phyloP scores from a whole-genome alignment of 495 filamentous ascomycete genomes.

The Penicillium bialowiezense region DNA sequence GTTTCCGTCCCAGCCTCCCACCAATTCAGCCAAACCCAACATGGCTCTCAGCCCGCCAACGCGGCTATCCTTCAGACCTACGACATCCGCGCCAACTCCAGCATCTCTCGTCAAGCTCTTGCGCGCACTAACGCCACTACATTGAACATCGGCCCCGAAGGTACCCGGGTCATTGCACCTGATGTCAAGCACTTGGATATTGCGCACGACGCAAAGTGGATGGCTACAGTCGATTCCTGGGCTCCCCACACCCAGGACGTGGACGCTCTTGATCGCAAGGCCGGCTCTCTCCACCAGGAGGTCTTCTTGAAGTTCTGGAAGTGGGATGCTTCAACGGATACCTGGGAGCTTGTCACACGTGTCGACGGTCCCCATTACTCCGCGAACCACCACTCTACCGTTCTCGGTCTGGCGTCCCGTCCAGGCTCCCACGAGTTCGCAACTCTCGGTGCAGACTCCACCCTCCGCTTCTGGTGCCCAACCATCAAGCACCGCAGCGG shows the following conservation, averaged over 20 bases:
- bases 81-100: constrained; percentile 67
- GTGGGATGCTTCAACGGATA: constrained; percentile 58
- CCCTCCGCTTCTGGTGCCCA: constrained; percentile 75
- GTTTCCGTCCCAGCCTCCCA: constrained; percentile 55
- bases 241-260: constrained; percentile 64
- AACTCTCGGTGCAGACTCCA: constrained; percentile 76
- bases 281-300: constrained; percentile 48
- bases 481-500: constrained; percentile 62
- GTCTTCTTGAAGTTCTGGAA: constrained; percentile 89
- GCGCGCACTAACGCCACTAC: constrained; percentile 84
- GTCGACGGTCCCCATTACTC: constrained; percentile 77
- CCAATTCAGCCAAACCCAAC: constrained; percentile 34
- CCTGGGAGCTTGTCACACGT: constrained; percentile 73
- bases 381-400: constrained; percentile 45
- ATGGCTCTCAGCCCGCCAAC: constrained; percentile 25
- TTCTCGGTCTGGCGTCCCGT: constrained; percentile 70
- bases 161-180: constrained; percentile 66
- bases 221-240: constrained; percentile 92
- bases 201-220: constrained; percentile 79
- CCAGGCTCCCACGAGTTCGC: constrained; percentile 68
- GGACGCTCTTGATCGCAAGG: constrained; percentile 42
- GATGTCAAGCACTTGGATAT: constrained; percentile 69
- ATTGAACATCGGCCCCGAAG: constrained; percentile 67
- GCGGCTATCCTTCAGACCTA: constrained; percentile 74
- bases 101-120: constrained; percentile 80